Evolutionary conservation across 345 rosid genomes (phyloP).

Genomic region (Anastatica hierochuntica): DNA sequence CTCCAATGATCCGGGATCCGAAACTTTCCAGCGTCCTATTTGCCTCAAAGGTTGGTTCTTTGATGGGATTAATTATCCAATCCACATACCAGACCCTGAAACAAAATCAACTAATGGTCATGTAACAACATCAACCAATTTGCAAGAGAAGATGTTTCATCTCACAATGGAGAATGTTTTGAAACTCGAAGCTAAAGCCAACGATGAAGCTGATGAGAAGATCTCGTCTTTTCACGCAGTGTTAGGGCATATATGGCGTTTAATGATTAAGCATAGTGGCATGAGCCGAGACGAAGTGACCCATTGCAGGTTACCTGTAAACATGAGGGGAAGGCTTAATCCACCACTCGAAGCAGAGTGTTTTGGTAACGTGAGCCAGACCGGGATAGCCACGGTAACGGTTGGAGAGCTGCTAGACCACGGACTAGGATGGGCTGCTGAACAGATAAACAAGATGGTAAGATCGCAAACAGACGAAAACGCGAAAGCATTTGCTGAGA

Average conservation of each 20-base stretch:
- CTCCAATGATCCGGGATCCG: too few relatives aligned
- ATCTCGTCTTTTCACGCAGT: constrained; percentile 31
- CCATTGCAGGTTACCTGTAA: constrained; percentile 20
- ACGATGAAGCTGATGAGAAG: constrained; percentile 3
- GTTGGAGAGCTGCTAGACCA: constrained; percentile 20
- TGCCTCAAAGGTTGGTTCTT: too few relatives aligned
- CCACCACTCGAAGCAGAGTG: constrained; percentile 19
- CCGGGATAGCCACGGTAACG: constrained; percentile 14
- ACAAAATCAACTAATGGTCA: too few relatives aligned
- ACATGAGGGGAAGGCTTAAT: constrained; percentile 18
- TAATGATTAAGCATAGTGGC: constrained; percentile 3
- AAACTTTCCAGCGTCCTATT: too few relatives aligned
- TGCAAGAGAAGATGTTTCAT: too few relatives aligned
- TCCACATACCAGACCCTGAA: too few relatives aligned
- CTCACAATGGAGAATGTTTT: too few relatives aligned
- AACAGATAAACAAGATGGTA: constrained; percentile 13
- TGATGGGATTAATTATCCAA: too few relatives aligned
- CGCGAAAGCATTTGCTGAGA: constrained; percentile 1
- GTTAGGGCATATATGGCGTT: constrained; percentile 25
- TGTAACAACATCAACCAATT: too few relatives aligned
- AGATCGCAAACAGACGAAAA: constrained; percentile 20
- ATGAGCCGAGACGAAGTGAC: constrained; percentile 19
- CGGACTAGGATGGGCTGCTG: constrained; percentile 24
- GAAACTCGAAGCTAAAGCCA: too few relatives aligned
- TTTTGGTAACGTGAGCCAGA: constrained; percentile 22